Base-by-base conservation (phyloP, 257 asterid species). In the Solanum neorickii region DNA sequence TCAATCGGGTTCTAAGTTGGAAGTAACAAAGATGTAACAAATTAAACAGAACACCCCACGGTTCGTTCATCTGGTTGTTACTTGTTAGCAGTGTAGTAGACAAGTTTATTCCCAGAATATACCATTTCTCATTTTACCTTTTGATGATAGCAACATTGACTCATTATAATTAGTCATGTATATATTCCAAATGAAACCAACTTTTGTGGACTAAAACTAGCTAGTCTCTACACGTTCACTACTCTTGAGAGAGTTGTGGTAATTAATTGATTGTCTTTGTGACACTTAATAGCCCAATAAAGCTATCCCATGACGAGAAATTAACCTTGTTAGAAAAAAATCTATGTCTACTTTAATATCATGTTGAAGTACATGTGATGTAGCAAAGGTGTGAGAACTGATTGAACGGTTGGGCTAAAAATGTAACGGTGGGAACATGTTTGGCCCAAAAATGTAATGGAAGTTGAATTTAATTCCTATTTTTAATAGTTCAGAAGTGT, bases 21-120 rank as follows among this genome's bases (percentile, higher is more conserved):
- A 59, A 78, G 44, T 47, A 25, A 47, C 44, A 7, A 16, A 15
- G 27, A 47, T 39, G 29, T 80, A 47, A 29, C 68, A 77, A 44
- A 77, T 25, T 44, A 80, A 16, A 70, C 47, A 29, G 25, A 80
- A n/a, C 11, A 20, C 39, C 14, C 62, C n/a, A 13, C n/a, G n/a
- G 44, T 33, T 42, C 31, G 31, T 75, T 75, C 56, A 39, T 76
- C 60, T 52, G 60, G 42, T 56, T 83, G 35, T 14, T 52, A 52
- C 62, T 52, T 12, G 82, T n/a, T 62, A n/a, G 75, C 41, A 47
- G 69, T 14, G 12, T 66, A 90, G 87, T 89, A 91, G 90, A 74
- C 25, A 70, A 76, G 92, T 90, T 90, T 90, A 90, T 91, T 90
- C 92, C 88, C 21, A 86, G 91, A 91, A 90, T 91, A 91, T 91